Evolutionary conservation across 1,284 basidiomycete species (phyloP), one percentile per base, ranked within the genome.

Genomic region (Pseudozyma sp.): DNA sequence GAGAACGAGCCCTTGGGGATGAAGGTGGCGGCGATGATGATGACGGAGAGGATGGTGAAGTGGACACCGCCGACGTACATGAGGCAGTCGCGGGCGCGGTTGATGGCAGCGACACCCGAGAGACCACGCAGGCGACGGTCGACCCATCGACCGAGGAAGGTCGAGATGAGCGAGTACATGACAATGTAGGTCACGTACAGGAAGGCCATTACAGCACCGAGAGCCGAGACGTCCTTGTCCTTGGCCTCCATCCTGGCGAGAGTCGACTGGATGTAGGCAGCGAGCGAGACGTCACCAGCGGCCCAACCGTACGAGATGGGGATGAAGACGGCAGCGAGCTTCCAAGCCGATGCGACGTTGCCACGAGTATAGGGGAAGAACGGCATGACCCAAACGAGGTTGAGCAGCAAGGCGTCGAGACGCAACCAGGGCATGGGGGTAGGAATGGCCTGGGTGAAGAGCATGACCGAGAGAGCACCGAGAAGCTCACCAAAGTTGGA

Each of bases 171-270:
- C 52, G 84, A 81, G 69, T 85, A 84, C 62, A 82, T 63, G 54
- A 76, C 57, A 48, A 78, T 71, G 66, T 78, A 78, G 33, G 65
- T 54, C 14, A 78, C 72, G 65, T 72, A 77, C 40, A 81, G 71
- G 80, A 85, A 84, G 14, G 82, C 79, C 83, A 85, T 85, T 45
- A 85, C 85, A 17, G 84, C 78, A 54, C 85, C 85, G 42, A 85
- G 80, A 14, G 84, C 75, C 14, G 81, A 84, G 39, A 85, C 80
- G 47, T 83, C 81, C 49, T 76, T 69, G 74, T 83, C 82, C 51
- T 79, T 65, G 54, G 76, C 64, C 59, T 85, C 80, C 65, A 84
- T 73, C 31, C 68, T 67, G 58, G 82, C 76, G 52, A 85, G 78
- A 4, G 80, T 80, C 33, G 81, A 79, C 70, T 85, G 84, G 73